Evolutionary conservation across 169 alveolate genomes (phyloP), one percentile per base, ranked within the genome.

Genomic region (Plasmodium relictum): DNA sequence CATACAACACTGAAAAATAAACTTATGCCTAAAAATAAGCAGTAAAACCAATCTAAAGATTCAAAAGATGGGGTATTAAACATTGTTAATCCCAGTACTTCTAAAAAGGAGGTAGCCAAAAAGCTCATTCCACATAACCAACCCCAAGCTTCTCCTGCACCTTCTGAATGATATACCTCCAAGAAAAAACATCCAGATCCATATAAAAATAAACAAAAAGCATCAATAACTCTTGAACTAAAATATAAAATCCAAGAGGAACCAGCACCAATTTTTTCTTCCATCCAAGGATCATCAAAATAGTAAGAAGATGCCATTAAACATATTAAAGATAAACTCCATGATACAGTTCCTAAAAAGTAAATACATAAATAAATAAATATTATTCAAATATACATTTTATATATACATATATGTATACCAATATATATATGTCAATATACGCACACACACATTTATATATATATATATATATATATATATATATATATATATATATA

Each of bases 141-240:
- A 16, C 98, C 98, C 97, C 97, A 93, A 52, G 96, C 95, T 73
- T 97, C 98, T 42, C 96, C 97, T 58, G 98, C 97, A 12, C 98
- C 98, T 87, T 96, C 98, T 4, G 98, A 95, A 78, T 96, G 98
- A 93, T 96, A 97, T 18, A 95, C 96, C 73, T 97, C 98, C 45
- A 96, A 94, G 91, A 95, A 95, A 94, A 97, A 97, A 74, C 96
- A 91, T 14, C 96, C 96, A 39, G 97, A 97, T 20, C 97, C 98
- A 80, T 93, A 88, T 37, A 94, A 78, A 78, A 93, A 78, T 93
- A 96, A 73, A 73, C 95, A 92, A 69, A 92, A 92, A 18, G 96
- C 96, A 74, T 94, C 98, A 65, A 95, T 93, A 37, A 95, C 92
- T 50, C 96, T 93, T 39, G 97, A 94, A 42, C 94, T 94, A 93